Evolutionary conservation across 139 green algal genomes (phyloP).

Genomic region (Microglena sp.): DNA sequence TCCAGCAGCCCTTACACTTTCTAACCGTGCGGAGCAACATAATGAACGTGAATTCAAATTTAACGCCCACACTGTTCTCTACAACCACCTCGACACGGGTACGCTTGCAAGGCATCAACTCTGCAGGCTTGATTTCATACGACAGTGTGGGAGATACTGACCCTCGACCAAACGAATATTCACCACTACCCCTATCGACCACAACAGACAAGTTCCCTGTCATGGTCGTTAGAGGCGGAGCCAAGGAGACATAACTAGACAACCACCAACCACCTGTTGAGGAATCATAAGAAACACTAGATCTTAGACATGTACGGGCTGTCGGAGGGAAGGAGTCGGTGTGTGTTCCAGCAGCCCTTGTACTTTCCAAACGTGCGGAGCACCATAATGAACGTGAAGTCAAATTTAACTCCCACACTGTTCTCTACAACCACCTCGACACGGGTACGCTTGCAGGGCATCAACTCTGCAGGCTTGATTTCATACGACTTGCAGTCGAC

Average conservation of each 20-base stretch:
- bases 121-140: constrained; percentile 13
- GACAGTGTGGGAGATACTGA: no score
- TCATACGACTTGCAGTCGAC: constrained; percentile 12
- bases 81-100: constrained; percentile 10
- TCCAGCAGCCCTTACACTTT: constrained; percentile 25
- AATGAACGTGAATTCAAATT: constrained; percentile 17
- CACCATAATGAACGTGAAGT: constrained; percentile 29
- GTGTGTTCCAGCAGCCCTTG: constrained; percentile 19
- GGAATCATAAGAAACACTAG: no score
- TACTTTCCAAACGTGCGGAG: constrained; percentile 25
- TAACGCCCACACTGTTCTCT: constrained; percentile 6
- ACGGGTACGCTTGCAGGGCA: constrained; percentile 6
- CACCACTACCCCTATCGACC: no score
- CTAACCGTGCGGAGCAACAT: constrained; percentile 25
- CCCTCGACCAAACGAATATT: no score
- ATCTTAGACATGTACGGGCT: constrained; percentile 12
- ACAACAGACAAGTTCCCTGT: no score
- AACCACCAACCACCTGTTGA: no score
- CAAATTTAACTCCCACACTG: constrained; percentile 5
- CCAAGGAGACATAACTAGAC: no score
- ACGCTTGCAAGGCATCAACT: constrained; percentile 3
- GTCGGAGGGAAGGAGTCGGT: constrained; percentile 14
- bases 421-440: constrained; percentile 7
- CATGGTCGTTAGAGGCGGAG: no score
- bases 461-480: constrained; percentile 5